Conservation (phyloP, 441 rosid genomes). For the Hypseocharis bilobata region DNA sequence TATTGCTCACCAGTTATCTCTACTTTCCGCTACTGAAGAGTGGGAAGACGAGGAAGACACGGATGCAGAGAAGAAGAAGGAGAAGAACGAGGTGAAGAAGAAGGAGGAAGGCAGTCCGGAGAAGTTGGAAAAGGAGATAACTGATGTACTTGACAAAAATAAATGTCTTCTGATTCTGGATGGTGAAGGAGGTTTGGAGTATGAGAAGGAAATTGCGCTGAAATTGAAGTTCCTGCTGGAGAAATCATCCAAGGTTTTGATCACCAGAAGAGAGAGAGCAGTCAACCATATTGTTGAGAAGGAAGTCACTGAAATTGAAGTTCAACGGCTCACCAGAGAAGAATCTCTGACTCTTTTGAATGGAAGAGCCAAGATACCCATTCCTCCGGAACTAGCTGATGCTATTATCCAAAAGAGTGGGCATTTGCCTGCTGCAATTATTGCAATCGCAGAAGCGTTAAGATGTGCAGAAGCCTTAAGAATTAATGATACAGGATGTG, state of each 20-base stretch:
- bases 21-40: conserved; percentile 28
- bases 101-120: not conserved
- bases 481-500: not conserved
- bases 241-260: conserved; percentile 16
- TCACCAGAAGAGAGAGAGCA: conserved; percentile 19
- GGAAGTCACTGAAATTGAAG: not conserved
- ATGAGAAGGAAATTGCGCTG: conserved; percentile 4
- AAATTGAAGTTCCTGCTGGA: not conserved
- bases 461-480: too few species aligned
- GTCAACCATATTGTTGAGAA: not conserved
- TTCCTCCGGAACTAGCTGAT: not conserved
- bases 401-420: conserved; percentile 18
- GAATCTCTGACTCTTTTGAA: conserved; percentile 17
- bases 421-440: conserved; percentile 26
- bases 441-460: conserved; percentile 31
- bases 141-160: conserved; percentile 6
- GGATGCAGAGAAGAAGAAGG: too few species aligned
- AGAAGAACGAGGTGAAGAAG: conserved; percentile 1
- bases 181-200: conserved; percentile 21
- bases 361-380: not conserved
- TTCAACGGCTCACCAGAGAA: not conserved
- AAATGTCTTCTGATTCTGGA: conserved; percentile 33
- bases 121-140: conserved; percentile 14
- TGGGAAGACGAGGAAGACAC: too few species aligned
- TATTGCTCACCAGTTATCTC: conserved; percentile 37